Evolutionary conservation across 192 early-diverging fungal genomes (phyloP), one percentile per base, ranked within the genome.

Genomic region (Entomortierella beljakovae): DNA sequence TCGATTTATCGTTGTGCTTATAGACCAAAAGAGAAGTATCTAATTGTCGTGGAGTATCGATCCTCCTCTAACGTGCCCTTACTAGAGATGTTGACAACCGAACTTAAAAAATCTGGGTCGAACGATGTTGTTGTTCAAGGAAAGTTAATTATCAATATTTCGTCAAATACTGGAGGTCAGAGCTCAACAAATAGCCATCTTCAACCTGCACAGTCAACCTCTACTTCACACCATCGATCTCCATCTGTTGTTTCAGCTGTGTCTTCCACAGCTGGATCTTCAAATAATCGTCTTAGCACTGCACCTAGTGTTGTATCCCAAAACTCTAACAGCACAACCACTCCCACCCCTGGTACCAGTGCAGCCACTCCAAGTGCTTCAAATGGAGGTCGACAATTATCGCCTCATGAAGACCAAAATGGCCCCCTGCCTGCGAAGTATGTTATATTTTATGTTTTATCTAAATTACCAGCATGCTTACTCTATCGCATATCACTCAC

Each of bases 51-150:
- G n/a, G n/a, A n/a, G n/a, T n/a, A n/a, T n/a, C n/a, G n/a, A n/a
- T n/a, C n/a, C n/a, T 40, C 37, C 37, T 40, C 37, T 13, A 40
- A 46, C 43, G 20, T 35, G 33, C 37, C 8, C 10, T 3, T n/a
- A 7, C 10, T 46, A 92, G 94, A 94, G 86, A 94, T 94, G 92
- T 77, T 95, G 20, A 96, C 93, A 6, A 85, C 91, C 68, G 95
- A 97, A 71, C 87, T 98, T 67, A 94, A 95, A 72, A 93, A 94
- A 73, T 92, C 92, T n/a, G 93, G 89, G 69, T 84, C 81, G 54
- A 90, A 88, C 68, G 95, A 97, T 50, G 84, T 88, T 20, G 64
- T 84, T 1, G 93, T 98, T 34, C 92, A 91, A 49, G 97, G 97
- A 51, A 94, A 95, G 50, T 85, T 98, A 13, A 92, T 92, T 58